A percentile compares a stretch with the other conserved stretches of the same genome.
Conservation (phyloP, 1,284 basidiomycete species). For the Prillingera fragicola region DNA sequence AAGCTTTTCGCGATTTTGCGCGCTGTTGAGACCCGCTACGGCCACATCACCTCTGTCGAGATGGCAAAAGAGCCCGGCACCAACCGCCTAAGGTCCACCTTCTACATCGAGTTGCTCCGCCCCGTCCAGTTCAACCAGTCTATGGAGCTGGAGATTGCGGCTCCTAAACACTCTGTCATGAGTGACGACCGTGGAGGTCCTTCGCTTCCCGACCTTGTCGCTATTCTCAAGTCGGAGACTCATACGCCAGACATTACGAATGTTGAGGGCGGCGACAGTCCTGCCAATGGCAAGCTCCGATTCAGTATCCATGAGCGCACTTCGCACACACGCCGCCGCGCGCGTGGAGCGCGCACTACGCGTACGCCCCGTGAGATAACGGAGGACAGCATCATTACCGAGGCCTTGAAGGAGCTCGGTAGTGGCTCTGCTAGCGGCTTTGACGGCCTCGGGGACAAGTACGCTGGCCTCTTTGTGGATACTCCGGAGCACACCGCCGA, state of each 20-base stretch:
- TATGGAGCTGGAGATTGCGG: conserved; percentile 29
- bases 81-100: conserved; percentile 6
- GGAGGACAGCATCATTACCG: conserved; percentile 26
- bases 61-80: conserved; percentile 26
- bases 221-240: not conserved
- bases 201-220: conserved; percentile 3
- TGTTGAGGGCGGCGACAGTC: not conserved
- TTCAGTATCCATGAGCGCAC: conserved; percentile 18
- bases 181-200: not conserved
- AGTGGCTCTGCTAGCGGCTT: conserved; percentile 35
- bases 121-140: conserved; percentile 22
- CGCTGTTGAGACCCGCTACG: conserved; percentile 28
- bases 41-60: conserved; percentile 20
- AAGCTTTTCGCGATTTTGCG: conserved; percentile 30
- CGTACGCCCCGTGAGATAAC: conserved; percentile 1
- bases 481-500: no score
- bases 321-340: not conserved
- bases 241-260: no score
- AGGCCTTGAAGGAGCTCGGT: conserved; percentile 21
- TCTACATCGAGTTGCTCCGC: conserved; percentile 23
- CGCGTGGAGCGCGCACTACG: not conserved
- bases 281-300: conserved; percentile 4
- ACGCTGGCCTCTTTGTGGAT: conserved; percentile 1
- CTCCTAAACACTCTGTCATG: conserved; percentile 8
- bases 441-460: conserved; percentile 27